Percentiles rank a stretch among this genome's conserved stretches.
phyloP scores from a whole-genome alignment of 495 filamentous ascomycete genomes.

The Tetracladium setigerum region DNA sequence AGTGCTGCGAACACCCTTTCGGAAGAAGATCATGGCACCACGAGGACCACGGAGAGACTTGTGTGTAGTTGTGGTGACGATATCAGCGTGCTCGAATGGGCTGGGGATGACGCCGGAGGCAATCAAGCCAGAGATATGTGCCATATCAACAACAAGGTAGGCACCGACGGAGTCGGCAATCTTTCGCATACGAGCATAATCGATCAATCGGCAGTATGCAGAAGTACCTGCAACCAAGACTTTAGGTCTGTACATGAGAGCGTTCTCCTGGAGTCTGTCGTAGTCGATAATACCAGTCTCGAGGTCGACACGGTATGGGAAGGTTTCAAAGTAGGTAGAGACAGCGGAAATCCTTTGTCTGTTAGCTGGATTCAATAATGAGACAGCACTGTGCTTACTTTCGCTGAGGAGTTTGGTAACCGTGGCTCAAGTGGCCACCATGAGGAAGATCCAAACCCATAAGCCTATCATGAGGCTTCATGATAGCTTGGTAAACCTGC shows the following conservation, averaged over 20 bases:
- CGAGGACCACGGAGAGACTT: constrained; percentile 98
- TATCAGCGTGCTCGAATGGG: constrained; percentile 89
- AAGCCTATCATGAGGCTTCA: constrained; percentile 90
- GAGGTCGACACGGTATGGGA: constrained; percentile 85
- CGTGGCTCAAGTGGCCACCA: constrained; percentile 95
- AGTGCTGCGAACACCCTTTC: constrained; percentile 83
- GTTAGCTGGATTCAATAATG: constrained; percentile 6
- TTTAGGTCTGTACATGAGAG: constrained; percentile 92
- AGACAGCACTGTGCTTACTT: constrained; percentile 52
- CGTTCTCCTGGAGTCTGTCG: constrained; percentile 84
- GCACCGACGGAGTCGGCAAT: constrained; percentile 91
- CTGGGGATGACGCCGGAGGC: constrained; percentile 90
- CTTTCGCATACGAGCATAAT: constrained; percentile 94
- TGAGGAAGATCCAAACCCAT: constrained; percentile 98
- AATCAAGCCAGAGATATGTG: constrained; percentile 95
- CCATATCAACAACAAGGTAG: constrained; percentile 96
- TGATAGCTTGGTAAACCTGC: constrained; percentile 98
- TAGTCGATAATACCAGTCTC: constrained; percentile 98
- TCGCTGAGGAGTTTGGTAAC: constrained; percentile 86
- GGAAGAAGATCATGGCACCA: constrained; percentile 99
- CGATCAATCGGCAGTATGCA: constrained; percentile 96
- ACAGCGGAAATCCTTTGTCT: constrained; percentile 72
- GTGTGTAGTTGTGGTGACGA: constrained; percentile 98
- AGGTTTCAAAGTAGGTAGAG: constrained; percentile 91
- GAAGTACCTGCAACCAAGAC: constrained; percentile 94